Evolutionary conservation across 257 asterid species (phyloP).

Genomic region (Nicotiana sylvestris): DNA sequence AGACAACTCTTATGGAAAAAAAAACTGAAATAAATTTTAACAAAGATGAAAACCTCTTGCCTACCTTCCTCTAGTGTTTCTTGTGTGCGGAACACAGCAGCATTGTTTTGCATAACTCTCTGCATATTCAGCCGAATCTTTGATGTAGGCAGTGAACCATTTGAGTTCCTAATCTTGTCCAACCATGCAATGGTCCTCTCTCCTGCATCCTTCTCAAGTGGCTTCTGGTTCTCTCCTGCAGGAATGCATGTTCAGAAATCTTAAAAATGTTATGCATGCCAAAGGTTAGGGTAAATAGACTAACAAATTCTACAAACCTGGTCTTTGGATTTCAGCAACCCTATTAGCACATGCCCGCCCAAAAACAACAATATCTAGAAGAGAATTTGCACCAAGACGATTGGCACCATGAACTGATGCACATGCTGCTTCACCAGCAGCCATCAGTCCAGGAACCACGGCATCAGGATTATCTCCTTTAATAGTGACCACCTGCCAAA

Average conservation of each 20-base stretch:
- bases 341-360: conserved; percentile 98
- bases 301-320: conserved; percentile 42
- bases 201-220: conserved; percentile 86
- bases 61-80: conserved; percentile 97
- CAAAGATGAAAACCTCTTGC: conserved; percentile 8
- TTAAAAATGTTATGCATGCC: conserved; percentile 11
- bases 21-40: not conserved
- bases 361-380: conserved; percentile 94
- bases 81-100: conserved; percentile 97
- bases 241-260: conserved; percentile 20
- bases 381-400: conserved; percentile 98
- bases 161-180: conserved; percentile 90
- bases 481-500: conserved; percentile 66
- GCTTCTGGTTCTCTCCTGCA: conserved; percentile 79
- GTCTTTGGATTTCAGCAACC: conserved; percentile 81
- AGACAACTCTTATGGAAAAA: not conserved
- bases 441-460: conserved; percentile 81
- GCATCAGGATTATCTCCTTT: conserved; percentile 70
- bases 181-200: conserved; percentile 88
- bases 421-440: conserved; percentile 99
- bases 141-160: conserved; percentile 90
- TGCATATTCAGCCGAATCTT: conserved; percentile 91
- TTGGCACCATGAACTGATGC: conserved; percentile 99
- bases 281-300: not conserved
- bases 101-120: conserved; percentile 92